Percentiles rank a stretch among this genome's conserved stretches.
Evolutionary conservation across 1,139 yeast genomes (phyloP).

Genomic region (Geotrichum bryndzae): DNA sequence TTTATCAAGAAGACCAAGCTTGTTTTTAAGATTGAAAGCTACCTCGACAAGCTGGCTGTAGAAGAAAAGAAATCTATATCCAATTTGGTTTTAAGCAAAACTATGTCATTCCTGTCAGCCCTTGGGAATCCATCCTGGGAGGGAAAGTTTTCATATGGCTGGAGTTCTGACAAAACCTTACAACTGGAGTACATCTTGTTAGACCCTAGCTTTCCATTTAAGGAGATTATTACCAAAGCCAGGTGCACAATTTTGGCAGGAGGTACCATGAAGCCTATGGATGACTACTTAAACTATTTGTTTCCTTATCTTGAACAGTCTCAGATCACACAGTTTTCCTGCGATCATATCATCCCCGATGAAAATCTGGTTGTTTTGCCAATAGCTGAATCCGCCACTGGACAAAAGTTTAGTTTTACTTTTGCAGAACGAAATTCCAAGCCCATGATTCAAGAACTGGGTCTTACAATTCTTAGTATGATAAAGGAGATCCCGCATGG

Average conservation of each 20-base stretch:
- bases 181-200: constrained; percentile 63
- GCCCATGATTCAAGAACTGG: constrained; percentile 48
- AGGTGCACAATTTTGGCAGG: constrained; percentile 80
- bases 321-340: constrained; percentile 52
- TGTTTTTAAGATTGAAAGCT: constrained; percentile 78
- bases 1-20: constrained; percentile 66
- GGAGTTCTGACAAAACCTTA: constrained; percentile 29
- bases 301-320: constrained; percentile 50
- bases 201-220: constrained; percentile 72
- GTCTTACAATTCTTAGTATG: constrained; percentile 44
- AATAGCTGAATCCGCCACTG: constrained; percentile 32
- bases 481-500: constrained; percentile 60
- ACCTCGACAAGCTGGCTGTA: constrained; percentile 40
- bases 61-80: constrained; percentile 26
- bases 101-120: constrained; percentile 58
- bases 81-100: constrained; percentile 59
- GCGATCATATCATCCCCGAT: constrained; percentile 81
- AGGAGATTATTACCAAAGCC: constrained; percentile 58
- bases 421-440: constrained; percentile 53
- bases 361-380: constrained; percentile 60
- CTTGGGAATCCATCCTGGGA: constrained; percentile 72
- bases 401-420: constrained; percentile 54
- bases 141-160: constrained; percentile 72
- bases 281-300: constrained; percentile 58
- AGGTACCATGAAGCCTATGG: constrained; percentile 92